Evolutionary conservation across 805 yeast species (phyloP).

Genomic region (Lipomyces spencermartinsiae): DNA sequence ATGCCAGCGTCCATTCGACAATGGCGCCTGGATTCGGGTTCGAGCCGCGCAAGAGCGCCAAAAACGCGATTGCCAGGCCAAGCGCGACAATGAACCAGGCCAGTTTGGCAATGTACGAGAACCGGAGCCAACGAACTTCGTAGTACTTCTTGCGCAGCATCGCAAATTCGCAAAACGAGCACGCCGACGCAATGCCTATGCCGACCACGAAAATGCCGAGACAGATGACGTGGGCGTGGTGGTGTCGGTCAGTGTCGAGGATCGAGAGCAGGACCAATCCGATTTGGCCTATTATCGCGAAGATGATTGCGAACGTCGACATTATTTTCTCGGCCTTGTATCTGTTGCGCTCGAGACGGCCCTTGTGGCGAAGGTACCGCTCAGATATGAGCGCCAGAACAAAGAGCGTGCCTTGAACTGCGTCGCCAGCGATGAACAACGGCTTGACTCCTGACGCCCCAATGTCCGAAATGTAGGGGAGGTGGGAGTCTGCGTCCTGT

Average conservation of each 20-base stretch:
- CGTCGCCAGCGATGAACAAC: slow-evolving; percentile 77
- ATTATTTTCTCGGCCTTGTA: slow-evolving; percentile 52
- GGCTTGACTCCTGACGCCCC: slow-evolving; percentile 90
- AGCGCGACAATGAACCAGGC: slow-evolving; percentile 73
- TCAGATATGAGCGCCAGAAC: slow-evolving; percentile 69
- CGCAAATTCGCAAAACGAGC: slow-evolving; percentile 53
- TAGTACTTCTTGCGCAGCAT: slow-evolving; percentile 55
- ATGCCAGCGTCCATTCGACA: slow-evolving; percentile 88
- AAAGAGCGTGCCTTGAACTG: slow-evolving; percentile 77
- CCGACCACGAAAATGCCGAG: slow-evolving; percentile 75
- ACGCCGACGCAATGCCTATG: slow-evolving; percentile 60
- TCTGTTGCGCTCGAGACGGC: slow-evolving; percentile 61
- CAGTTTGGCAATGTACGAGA: slow-evolving; percentile 57
- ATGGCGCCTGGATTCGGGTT: slow-evolving; percentile 54
- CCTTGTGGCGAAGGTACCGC: slow-evolving; percentile 62
- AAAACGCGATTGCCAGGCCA: slow-evolving; percentile 72
- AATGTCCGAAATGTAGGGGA: slow-evolving; percentile 77
- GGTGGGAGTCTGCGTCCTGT: slow-evolving; percentile 50
- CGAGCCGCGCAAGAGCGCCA: slow-evolving; percentile 48
- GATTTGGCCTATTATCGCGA: slow-evolving; percentile 66
- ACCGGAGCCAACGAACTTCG: slow-evolving; percentile 47
- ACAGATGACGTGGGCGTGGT: slow-evolving; percentile 63
- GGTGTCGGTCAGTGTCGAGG: slow-evolving; percentile 67
- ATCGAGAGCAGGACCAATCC: slow-evolving; percentile 78
- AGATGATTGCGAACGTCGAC: slow-evolving; percentile 53